phyloP scores from a whole-genome alignment of 2,329 filamentous ascomycete species.

The Cladosporium sp. region DNA sequence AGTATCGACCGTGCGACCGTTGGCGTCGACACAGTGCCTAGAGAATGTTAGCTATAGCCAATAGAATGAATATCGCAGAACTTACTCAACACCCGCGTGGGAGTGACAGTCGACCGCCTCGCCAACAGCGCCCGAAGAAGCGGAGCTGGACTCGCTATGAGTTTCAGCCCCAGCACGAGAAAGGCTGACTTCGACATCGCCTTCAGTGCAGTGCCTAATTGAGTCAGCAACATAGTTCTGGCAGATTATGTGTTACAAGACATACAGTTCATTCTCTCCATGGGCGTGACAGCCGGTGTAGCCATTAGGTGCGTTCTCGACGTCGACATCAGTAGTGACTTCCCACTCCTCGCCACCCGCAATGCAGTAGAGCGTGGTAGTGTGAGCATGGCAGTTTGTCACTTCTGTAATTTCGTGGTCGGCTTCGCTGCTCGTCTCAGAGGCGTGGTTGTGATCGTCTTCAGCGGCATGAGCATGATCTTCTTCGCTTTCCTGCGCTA shows the following conservation, averaged over 20 bases:
- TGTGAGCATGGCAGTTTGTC: slow-evolving; percentile 21
- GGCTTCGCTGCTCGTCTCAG: background rate
- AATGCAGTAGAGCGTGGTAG: slow-evolving; percentile 36
- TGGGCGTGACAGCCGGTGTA: slow-evolving; percentile 65
- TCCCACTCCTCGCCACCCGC: slow-evolving; percentile 25
- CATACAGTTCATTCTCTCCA: slow-evolving; percentile 51
- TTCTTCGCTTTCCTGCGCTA: background rate
- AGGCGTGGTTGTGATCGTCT: background rate
- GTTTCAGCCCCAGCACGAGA: slow-evolving; percentile 57
- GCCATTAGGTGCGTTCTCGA: slow-evolving; percentile 54
- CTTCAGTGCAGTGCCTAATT: slow-evolving; percentile 28
- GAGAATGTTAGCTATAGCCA: slow-evolving; percentile 27
- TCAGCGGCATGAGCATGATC: background rate
- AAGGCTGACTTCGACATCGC: slow-evolving; percentile 9
- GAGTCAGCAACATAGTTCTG: background rate
- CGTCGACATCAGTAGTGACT: slow-evolving; percentile 39
- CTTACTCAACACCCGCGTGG: slow-evolving; percentile 71
- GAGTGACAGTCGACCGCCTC: slow-evolving; percentile 59
- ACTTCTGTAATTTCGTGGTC: slow-evolving; percentile 16
- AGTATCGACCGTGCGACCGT: slow-evolving; percentile 32
- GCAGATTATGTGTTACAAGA: background rate
- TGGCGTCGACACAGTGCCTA: slow-evolving; percentile 55
- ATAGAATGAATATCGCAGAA: slow-evolving; percentile 10
- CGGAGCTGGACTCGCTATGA: slow-evolving; percentile 54
- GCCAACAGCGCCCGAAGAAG: slow-evolving; percentile 36